These are phyloP conservation scores for Stellera chamaejasme DNA, from an alignment of 345 rosid species.

Conservation along the genomic window DNA sequence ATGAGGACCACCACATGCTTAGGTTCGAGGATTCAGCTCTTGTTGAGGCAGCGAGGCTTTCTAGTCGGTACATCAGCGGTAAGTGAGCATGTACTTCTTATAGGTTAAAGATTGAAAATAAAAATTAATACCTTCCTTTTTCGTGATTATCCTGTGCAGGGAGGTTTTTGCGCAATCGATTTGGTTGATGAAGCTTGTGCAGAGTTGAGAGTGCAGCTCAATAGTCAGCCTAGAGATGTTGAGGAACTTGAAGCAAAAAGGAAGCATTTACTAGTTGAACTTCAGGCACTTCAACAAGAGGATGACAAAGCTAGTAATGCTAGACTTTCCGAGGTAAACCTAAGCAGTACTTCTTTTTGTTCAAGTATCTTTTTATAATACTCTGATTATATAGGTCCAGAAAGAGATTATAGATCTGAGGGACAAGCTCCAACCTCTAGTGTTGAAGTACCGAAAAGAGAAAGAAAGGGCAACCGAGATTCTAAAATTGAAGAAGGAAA, in stretches of 20 bases:
- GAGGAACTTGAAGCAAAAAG: conserved; percentile 33
- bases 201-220: too few relatives aligned
- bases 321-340: conserved; percentile 50
- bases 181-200: too few relatives aligned
- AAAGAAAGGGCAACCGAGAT: conserved; percentile 79
- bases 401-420: conserved; percentile 80
- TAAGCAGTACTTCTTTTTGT: neutral
- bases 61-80: conserved; percentile 80
- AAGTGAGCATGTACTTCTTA: conserved; percentile 4
- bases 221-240: too few relatives aligned
- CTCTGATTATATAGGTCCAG: conserved; percentile 32
- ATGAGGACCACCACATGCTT: conserved; percentile 88
- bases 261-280: conserved; percentile 73
- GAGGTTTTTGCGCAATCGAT: conserved; percentile 14
- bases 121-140: too few relatives aligned
- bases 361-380: neutral
- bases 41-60: conserved; percentile 65
- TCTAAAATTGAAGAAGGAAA: conserved; percentile 60
- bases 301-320: conserved; percentile 89
- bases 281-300: conserved; percentile 77
- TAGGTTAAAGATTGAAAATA: too few relatives aligned
- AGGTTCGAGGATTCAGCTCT: conserved; percentile 73
- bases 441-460: conserved; percentile 77
- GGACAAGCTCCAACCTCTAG: conserved; percentile 73
- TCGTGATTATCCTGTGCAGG: neutral